Percentiles rank a stretch among this genome's conserved stretches.
These are phyloP conservation scores for Phytophthora quininea DNA, from an alignment of 352 stramenopile genomes.

Conservation along the genomic window DNA sequence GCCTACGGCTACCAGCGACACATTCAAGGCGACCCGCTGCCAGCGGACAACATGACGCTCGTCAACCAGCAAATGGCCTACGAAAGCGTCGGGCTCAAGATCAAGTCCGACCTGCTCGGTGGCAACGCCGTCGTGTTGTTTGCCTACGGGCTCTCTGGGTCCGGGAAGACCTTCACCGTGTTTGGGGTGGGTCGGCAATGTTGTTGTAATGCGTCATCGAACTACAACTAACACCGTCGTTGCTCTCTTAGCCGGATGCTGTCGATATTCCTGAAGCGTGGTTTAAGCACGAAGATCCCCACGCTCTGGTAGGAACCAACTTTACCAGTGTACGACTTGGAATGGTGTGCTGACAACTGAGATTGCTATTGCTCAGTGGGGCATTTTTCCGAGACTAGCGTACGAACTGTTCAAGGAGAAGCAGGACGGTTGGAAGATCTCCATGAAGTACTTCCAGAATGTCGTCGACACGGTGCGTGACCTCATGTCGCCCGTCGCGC, in stretches of 20 bases:
- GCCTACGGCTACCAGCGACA: slow-evolving; percentile 93
- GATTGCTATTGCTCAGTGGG: slow-evolving; percentile 60
- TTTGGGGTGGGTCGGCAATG: slow-evolving; percentile 66
- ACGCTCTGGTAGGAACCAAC: slow-evolving; percentile 55
- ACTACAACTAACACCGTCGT: not conserved
- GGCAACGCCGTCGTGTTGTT: slow-evolving; percentile 95
- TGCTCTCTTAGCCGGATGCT: slow-evolving; percentile 72
- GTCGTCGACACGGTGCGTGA: slow-evolving; percentile 95
- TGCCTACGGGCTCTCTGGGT: slow-evolving; percentile 92
- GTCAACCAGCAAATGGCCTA: slow-evolving; percentile 93
- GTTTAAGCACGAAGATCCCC: slow-evolving; percentile 93
- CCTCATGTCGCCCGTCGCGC: slow-evolving; percentile 92
- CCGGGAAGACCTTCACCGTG: slow-evolving; percentile 94
- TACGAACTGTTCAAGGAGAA: slow-evolving; percentile 96
- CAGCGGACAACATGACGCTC: slow-evolving; percentile 85
- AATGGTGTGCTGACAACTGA: not conserved
- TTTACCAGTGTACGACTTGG: not conserved
- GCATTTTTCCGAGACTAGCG: slow-evolving; percentile 89
- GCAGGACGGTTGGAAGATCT: slow-evolving; percentile 96
- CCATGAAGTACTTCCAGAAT: slow-evolving; percentile 98
- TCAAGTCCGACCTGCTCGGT: slow-evolving; percentile 90
- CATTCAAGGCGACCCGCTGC: slow-evolving; percentile 65
- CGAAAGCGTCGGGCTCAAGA: slow-evolving; percentile 87
- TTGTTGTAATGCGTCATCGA: slow-evolving; percentile 1
- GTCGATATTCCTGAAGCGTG: slow-evolving; percentile 93